Conservation (phyloP, 2,329 filamentous ascomycete species). For the Ophiostoma australiae region DNA sequence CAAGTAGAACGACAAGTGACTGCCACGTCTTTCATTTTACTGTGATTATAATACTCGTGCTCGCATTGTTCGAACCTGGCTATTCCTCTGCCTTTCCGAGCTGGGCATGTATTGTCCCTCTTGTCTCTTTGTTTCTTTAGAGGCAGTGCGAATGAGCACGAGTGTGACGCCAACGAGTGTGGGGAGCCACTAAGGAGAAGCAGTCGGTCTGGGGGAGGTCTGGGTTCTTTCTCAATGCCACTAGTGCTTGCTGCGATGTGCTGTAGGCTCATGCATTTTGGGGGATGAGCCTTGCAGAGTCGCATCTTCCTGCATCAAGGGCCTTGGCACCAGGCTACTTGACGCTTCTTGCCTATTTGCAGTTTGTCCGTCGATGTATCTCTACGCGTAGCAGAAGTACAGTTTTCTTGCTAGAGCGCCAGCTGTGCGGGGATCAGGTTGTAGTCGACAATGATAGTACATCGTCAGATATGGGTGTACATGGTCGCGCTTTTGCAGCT, state of each 20-base stretch:
- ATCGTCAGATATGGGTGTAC: neutral
- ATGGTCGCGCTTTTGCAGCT: neutral
- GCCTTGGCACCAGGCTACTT: slow-evolving; percentile 18
- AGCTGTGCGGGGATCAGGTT: neutral
- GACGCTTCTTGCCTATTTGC: neutral
- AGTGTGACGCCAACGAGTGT: neutral
- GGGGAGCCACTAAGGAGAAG: neutral
- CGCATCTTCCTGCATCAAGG: slow-evolving; percentile 16
- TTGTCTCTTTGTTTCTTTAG: neutral
- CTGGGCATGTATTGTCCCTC: neutral
- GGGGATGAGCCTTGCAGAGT: slow-evolving; percentile 20
- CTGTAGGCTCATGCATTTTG: neutral
- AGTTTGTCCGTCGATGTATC: neutral
- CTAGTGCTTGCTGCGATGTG: neutral
- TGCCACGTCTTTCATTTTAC: neutral
- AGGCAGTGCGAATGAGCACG: neutral
- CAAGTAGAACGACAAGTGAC: neutral
- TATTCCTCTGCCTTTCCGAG: neutral
- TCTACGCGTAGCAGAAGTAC: neutral
- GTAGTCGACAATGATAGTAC: neutral
- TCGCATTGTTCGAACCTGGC: neutral
- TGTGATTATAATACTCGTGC: neutral
- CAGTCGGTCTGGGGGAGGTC: neutral
- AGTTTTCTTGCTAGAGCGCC: neutral
- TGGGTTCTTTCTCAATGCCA: neutral